Conservation (phyloP, 495 filamentous ascomycete species). For the Aspergillus cristatus region DNA sequence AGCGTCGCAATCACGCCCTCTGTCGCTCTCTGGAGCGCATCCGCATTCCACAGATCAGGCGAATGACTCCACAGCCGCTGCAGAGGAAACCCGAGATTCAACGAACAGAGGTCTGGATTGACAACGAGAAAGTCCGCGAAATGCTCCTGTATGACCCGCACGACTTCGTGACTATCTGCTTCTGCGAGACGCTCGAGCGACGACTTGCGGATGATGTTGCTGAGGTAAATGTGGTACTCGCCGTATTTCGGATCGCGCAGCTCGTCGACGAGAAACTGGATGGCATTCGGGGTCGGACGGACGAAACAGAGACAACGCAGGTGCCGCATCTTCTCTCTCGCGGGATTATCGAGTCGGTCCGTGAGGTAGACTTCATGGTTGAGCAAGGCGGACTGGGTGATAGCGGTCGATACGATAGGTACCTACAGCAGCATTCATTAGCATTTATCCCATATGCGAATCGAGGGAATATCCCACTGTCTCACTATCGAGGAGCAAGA, state of each 20-base stretch:
- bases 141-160: slow-evolving; percentile 84
- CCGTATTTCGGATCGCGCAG: slow-evolving; percentile 94
- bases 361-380: slow-evolving; percentile 97
- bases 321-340: slow-evolving; percentile 96
- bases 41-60: slow-evolving; percentile 83
- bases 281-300: slow-evolving; percentile 79
- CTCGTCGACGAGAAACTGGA: slow-evolving; percentile 91
- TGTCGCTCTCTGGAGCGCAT: slow-evolving; percentile 70
- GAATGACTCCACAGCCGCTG: slow-evolving; percentile 65
- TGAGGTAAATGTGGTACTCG: slow-evolving; percentile 95
- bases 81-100: slow-evolving; percentile 65
- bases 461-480: slow-evolving; percentile 52
- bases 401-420: slow-evolving; percentile 84
- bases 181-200: slow-evolving; percentile 90
- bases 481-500: slow-evolving; percentile 86
- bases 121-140: slow-evolving; percentile 93
- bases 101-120: slow-evolving; percentile 85
- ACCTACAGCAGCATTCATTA: slow-evolving; percentile 40
- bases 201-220: slow-evolving; percentile 94
- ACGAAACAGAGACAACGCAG: slow-evolving; percentile 89
- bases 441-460: too few relatives aligned
- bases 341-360: slow-evolving; percentile 83
- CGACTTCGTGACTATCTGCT: slow-evolving; percentile 96
- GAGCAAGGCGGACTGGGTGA: slow-evolving; percentile 90
- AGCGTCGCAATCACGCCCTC: slow-evolving; percentile 80